A percentile compares a stretch with the other conserved stretches of the same genome.
These are phyloP conservation scores for Yarrowia sp. DNA, from an alignment of 805 yeast genomes.

Conservation along the genomic window DNA sequence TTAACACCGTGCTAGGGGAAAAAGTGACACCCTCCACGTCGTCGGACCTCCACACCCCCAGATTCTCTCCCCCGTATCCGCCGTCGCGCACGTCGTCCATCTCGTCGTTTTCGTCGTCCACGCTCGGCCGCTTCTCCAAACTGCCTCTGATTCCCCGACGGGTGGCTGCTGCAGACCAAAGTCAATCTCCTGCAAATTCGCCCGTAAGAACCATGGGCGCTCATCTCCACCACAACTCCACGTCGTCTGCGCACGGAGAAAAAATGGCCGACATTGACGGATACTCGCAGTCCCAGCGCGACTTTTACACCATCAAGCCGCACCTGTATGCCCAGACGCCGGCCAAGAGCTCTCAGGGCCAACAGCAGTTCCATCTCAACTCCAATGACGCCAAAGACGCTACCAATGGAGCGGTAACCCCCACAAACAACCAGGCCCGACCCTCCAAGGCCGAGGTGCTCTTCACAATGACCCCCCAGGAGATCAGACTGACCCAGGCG, in stretches of 20 bases:
- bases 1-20: no score
- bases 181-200: slow-evolving; percentile 30
- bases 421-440: not conserved
- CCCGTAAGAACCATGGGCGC: slow-evolving; percentile 2
- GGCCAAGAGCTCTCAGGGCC: not conserved
- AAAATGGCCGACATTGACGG: slow-evolving; percentile 37
- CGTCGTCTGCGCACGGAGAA: not conserved
- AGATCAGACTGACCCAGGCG: not conserved
- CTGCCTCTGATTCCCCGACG: slow-evolving; percentile 6
- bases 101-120: not conserved
- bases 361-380: slow-evolving; percentile 28
- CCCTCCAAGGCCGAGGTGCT: slow-evolving; percentile 25
- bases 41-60: no score
- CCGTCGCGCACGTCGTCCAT: not conserved
- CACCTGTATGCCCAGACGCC: slow-evolving; percentile 19
- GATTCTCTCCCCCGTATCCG: not conserved
- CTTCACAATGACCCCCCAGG: slow-evolving; percentile 22
- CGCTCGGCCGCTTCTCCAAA: slow-evolving; percentile 15
- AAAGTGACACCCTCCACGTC: no score
- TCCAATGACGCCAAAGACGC: not conserved
- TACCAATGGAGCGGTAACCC: not conserved
- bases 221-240: not conserved
- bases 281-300: slow-evolving; percentile 32
- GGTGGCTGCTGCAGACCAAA: slow-evolving; percentile 1
- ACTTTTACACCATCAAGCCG: slow-evolving; percentile 32